Conservation (phyloP, 129 eudicot genomes). For the Chrysanthemum seticuspe region DNA sequence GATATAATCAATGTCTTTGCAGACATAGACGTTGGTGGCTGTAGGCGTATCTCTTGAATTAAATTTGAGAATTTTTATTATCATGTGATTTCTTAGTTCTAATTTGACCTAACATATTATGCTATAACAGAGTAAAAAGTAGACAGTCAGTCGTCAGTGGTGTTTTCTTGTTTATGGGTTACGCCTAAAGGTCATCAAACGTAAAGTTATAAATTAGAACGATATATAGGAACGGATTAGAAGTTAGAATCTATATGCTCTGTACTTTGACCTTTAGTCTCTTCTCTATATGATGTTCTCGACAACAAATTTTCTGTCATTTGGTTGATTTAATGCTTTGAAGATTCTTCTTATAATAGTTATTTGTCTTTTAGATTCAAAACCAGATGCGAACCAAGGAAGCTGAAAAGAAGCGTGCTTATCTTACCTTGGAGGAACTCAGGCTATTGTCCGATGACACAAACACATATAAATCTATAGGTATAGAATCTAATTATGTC, state of each 20-base stretch:
- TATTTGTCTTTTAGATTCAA: constrained; percentile 57
- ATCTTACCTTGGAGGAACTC: constrained; percentile 86
- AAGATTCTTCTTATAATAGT: background rate
- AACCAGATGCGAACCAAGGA: constrained; percentile 87
- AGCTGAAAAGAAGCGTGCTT: constrained; percentile 93
- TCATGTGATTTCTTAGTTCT: no score
- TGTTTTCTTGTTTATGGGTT: no score
- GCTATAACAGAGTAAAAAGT: background rate
- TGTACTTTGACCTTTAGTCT: background rate
- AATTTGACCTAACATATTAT: background rate
- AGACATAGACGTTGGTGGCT: background rate
- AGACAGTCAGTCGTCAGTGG: no score
- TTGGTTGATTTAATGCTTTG: constrained; percentile 10
- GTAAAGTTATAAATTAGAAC: no score
- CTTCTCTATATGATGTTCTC: background rate
- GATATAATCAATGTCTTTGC: no score
- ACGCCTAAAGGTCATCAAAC: no score
- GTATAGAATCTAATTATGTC: constrained; percentile 26
- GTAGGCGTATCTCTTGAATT: background rate
- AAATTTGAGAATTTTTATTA: background rate
- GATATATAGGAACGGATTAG: no score
- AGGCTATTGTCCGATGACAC: constrained; percentile 80
- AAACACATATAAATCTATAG: constrained; percentile 91
- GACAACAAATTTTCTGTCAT: background rate
- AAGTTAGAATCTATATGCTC: background rate